Conservation (phyloP, 2,329 filamentous ascomycete genomes). For the Claviceps sp. region DNA sequence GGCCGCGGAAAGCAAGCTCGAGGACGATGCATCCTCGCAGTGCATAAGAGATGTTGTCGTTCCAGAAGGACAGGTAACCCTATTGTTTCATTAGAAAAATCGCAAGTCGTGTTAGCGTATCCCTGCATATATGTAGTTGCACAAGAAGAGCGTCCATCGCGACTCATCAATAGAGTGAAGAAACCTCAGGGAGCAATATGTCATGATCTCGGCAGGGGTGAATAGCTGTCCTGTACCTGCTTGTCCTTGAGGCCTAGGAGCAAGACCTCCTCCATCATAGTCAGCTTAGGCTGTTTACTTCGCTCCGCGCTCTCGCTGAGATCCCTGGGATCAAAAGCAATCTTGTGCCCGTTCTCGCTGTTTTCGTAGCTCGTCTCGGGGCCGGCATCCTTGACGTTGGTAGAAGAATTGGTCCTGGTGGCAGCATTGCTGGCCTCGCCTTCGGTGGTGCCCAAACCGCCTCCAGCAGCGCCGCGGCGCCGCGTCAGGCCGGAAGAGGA, state of each 20-base stretch:
- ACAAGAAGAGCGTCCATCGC: background rate
- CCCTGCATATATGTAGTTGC: background rate
- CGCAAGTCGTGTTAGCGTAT: slow-evolving; percentile 5
- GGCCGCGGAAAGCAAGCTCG: slow-evolving; percentile 88
- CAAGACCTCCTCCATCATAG: slow-evolving; percentile 95
- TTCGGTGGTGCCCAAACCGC: slow-evolving; percentile 40
- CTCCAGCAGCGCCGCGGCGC: slow-evolving; percentile 57
- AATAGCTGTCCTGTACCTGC: slow-evolving; percentile 51
- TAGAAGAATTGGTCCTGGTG: slow-evolving; percentile 44
- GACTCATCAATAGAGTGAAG: background rate
- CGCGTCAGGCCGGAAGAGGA: slow-evolving; percentile 43
- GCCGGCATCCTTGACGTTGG: slow-evolving; percentile 38
- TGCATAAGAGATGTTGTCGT: slow-evolving; percentile 98
- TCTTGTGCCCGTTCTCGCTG: slow-evolving; percentile 94
- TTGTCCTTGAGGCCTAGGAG: slow-evolving; percentile 96
- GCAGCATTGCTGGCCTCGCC: slow-evolving; percentile 43
- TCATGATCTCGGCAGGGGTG: background rate
- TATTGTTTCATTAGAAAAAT: slow-evolving; percentile 22
- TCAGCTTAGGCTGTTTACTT: slow-evolving; percentile 95
- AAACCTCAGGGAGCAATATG: background rate
- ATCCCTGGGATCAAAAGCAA: slow-evolving; percentile 92
- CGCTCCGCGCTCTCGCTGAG: slow-evolving; percentile 94
- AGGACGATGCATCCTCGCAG: slow-evolving; percentile 96
- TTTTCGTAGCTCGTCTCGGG: slow-evolving; percentile 80
- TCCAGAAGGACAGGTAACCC: slow-evolving; percentile 99